Conservation (phyloP, 1,284 basidiomycete genomes). For the Inonotus obliquus region DNA sequence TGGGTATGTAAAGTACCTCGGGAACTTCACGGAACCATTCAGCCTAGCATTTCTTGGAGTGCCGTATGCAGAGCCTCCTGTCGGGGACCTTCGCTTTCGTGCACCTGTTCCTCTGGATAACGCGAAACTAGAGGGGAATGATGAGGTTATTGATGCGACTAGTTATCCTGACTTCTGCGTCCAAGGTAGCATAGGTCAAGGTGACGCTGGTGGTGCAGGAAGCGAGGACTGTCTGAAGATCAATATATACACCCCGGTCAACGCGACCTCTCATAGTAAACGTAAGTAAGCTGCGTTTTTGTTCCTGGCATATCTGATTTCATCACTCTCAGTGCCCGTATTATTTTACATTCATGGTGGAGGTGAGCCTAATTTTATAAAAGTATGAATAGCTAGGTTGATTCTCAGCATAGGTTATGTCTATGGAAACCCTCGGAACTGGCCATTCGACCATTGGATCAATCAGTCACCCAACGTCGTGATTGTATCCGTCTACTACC, state of each 20-base stretch:
- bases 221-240: constrained; percentile 49
- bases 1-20: constrained; percentile 35
- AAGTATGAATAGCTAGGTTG: constrained; percentile 10
- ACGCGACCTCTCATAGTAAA: constrained; percentile 30
- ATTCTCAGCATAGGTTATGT: constrained; percentile 38
- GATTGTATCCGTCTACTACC: constrained; percentile 41
- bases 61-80: constrained; percentile 41
- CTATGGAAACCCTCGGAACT: constrained; percentile 52
- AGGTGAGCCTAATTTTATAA: constrained; percentile 29
- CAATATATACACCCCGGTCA: constrained; percentile 37
- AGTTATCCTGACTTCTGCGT: constrained; percentile 52
- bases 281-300: constrained; percentile 20
- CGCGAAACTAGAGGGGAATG: constrained; percentile 33
- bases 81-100: constrained; percentile 35
- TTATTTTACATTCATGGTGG: constrained; percentile 68
- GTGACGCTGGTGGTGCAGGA: constrained; percentile 54
- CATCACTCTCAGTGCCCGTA: constrained; percentile 46
- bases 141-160: constrained; percentile 42
- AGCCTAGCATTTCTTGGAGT: constrained; percentile 51
- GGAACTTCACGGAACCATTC: constrained; percentile 46
- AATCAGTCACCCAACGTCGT: constrained; percentile 36
- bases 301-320: background rate
- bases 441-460: constrained; percentile 38
- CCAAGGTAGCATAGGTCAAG: constrained; percentile 46
- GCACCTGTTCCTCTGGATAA: constrained; percentile 32